Conservation (phyloP, 2,329 filamentous ascomycete genomes). For the Pseudocercospora eumusae region DNA sequence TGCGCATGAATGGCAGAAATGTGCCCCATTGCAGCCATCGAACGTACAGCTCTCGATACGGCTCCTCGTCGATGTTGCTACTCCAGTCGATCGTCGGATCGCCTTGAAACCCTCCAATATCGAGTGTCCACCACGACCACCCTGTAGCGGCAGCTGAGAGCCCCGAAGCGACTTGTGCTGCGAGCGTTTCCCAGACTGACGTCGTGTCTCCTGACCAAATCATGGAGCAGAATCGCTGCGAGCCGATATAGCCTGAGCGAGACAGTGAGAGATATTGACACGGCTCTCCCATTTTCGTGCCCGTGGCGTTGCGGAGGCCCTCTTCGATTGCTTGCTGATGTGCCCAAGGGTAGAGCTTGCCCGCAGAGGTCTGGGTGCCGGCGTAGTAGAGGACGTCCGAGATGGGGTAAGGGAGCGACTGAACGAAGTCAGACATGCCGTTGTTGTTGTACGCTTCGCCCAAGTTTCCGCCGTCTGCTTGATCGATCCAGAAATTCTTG, state of each 20-base stretch:
- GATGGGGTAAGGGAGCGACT: constrained; percentile 38
- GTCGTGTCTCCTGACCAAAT: constrained; percentile 40
- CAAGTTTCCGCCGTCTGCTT: constrained; percentile 42
- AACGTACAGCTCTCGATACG: constrained; percentile 37
- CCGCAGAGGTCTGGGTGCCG: constrained; percentile 35
- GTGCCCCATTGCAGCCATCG: constrained; percentile 40
- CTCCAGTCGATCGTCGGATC: constrained; percentile 42
- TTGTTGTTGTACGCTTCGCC: constrained; percentile 45
- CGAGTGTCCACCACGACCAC: constrained; percentile 38
- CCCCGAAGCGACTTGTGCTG: constrained; percentile 34
- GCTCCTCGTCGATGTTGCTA: constrained; percentile 36
- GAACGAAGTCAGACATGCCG: constrained; percentile 35
- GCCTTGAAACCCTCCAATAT: constrained; percentile 37
- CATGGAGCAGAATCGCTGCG: constrained; percentile 39
- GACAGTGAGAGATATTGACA: constrained; percentile 35
- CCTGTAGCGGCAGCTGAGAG: constrained; percentile 36
- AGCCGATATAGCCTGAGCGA: constrained; percentile 38
- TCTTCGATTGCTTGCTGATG: constrained; percentile 39
- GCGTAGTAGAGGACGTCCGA: constrained; percentile 37
- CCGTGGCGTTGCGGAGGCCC: constrained; percentile 35
- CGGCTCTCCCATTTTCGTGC: constrained; percentile 30
- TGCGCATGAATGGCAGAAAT: constrained; percentile 40
- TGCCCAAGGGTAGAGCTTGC: constrained; percentile 39
- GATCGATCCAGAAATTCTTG: constrained; percentile 42
- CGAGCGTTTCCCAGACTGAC: constrained; percentile 37